These are phyloP conservation scores for Coemansia sp. DNA, from an alignment of 192 early-diverging fungal genomes.

Conservation along the genomic window DNA sequence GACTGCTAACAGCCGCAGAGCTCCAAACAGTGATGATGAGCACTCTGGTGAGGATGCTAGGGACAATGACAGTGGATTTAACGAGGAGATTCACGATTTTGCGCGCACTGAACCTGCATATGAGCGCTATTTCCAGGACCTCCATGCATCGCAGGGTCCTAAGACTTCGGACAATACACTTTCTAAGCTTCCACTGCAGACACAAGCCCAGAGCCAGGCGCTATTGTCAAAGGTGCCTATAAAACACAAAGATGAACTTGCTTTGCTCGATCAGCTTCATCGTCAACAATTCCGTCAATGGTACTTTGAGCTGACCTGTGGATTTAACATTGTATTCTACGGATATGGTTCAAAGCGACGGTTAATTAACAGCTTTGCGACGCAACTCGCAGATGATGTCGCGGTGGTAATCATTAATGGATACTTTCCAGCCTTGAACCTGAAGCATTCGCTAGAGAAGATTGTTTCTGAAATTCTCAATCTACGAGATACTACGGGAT, in stretches of 20 bases:
- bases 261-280: conserved; percentile 57
- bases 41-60: conserved; percentile 14
- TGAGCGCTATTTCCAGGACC: conserved; percentile 78
- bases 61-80: conserved; percentile 4
- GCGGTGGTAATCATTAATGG: conserved; percentile 82
- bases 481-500: conserved; percentile 36
- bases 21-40: conserved; percentile 8
- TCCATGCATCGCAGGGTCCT: conserved; percentile 51
- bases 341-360: conserved; percentile 91
- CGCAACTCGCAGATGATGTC: conserved; percentile 52
- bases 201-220: conserved; percentile 63
- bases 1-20: background rate
- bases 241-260: conserved; percentile 65
- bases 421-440: conserved; percentile 71
- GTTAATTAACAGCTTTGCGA: conserved; percentile 76
- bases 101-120: conserved; percentile 48
- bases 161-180: conserved; percentile 88
- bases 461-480: conserved; percentile 51
- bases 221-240: conserved; percentile 56
- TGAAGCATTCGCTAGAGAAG: conserved; percentile 71
- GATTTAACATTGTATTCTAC: conserved; percentile 88
- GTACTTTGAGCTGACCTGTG: conserved; percentile 77
- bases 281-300: conserved; percentile 78
- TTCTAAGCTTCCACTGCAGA: conserved; percentile 73
- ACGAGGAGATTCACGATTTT: conserved; percentile 22